Percentiles rank a stretch among this genome's conserved stretches.
Evolutionary conservation across 2,329 filamentous ascomycete species (phyloP).

Genomic region (Annulohypoxylon truncatum): DNA sequence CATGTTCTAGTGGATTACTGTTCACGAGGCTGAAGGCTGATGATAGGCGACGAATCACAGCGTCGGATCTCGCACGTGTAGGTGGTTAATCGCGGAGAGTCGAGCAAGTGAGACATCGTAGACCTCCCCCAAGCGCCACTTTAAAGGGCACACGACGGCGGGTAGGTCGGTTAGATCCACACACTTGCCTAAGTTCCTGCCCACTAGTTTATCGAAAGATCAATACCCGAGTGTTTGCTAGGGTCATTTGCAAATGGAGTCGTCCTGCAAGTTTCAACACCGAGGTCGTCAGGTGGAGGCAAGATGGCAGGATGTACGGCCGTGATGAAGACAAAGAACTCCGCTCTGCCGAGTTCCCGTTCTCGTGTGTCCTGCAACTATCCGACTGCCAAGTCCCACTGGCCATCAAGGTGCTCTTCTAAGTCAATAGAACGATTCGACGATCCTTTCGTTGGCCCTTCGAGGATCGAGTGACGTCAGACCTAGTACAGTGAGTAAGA

Average conservation of each 20-base stretch:
- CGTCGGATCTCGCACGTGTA: conserved; percentile 46
- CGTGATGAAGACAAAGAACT: conserved; percentile 8
- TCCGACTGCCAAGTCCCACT: conserved; percentile 11
- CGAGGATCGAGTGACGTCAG: conserved; percentile 31
- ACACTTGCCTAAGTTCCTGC: conserved; percentile 10
- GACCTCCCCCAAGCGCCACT: conserved; percentile 26
- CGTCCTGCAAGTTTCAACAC: conserved; percentile 25
- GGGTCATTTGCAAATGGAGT: conserved; percentile 33
- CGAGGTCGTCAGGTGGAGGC: conserved; percentile 24
- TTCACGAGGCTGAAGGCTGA: conserved; percentile 36
- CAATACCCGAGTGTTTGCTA: conserved; percentile 12
- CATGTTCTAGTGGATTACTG: conserved; percentile 1
- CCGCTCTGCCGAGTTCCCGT: conserved; percentile 21
- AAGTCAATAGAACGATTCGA: conserved; percentile 7
- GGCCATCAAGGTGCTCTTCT: conserved; percentile 29
- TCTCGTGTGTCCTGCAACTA: conserved; percentile 7
- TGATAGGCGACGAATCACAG: conserved; percentile 44
- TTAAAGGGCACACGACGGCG: conserved; percentile 27
- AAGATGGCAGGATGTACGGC: not conserved
- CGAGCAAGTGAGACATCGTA: conserved; percentile 37
- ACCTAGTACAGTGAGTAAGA: conserved; percentile 8
- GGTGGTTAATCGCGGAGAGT: conserved; percentile 37
- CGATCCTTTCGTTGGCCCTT: conserved; percentile 5
- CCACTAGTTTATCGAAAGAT: conserved; percentile 14
- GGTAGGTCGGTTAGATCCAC: conserved; percentile 15